Evolutionary conservation across 306 rosid species (phyloP), one percentile per base, ranked within the genome.

Genomic region (Ochetophila trinervis): DNA sequence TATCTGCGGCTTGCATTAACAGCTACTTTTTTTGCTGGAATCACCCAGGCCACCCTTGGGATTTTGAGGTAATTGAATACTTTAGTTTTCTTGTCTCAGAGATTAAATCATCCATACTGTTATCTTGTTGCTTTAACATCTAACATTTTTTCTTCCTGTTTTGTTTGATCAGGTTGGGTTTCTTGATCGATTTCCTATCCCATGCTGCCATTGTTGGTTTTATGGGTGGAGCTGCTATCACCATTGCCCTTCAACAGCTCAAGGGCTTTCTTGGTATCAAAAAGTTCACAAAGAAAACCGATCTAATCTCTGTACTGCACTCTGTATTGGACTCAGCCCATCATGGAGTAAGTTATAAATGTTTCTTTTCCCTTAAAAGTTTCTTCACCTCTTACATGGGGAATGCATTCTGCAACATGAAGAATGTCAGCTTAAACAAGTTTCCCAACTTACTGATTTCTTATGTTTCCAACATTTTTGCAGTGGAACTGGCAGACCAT

Each of bases 401-500:
- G 18, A 5, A 17, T 53, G 40, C 34, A 37, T 54, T 59, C 70
- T 34, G n/a, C 24, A 69, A 19, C 36, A 34, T 22, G 19, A 64
- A 67, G 22, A 32, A 49, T 34, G 17, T 4, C 22, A n/a, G 30
- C 8, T 32, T 12, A 32, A 13, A 56, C 22, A 65, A 63, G 13
- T 63, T 70, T 52, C 53, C 44, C 69, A 48, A 24, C 36, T 42
- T 64, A 66, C 68, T 72, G 20, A 70, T 14, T 61, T 62, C 52
- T 27, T 69, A 47, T 76, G 4, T 67, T 45, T 44, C 59, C 59
- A 24, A 53, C 53, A 42, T 44, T 2, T 75, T 71, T 81, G 89
- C 91, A 93, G 96, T 93, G 98, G 98, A 93, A 93, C 86, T 86
- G 96, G 97, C 82, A 84, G 80, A 93, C 97, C 58, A 84, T 89